A percentile compares a stretch with the other conserved stretches of the same genome.
These are phyloP conservation scores for Solanum neorickii DNA, from an alignment of 257 asterid species.

Conservation along the genomic window DNA sequence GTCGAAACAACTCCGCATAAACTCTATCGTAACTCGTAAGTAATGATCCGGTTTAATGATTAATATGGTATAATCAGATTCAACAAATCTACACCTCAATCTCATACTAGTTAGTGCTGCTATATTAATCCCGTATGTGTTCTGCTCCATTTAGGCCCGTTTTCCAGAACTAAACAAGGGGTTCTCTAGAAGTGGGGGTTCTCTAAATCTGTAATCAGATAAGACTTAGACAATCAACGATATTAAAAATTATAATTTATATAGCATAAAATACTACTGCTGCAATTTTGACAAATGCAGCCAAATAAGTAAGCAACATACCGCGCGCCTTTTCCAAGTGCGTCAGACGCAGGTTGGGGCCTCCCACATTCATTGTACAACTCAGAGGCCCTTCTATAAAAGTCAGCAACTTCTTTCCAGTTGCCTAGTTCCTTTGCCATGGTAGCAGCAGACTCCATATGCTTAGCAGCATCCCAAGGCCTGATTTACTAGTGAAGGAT, in stretches of 20 bases:
- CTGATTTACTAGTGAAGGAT: constrained; percentile 46
- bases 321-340: constrained; percentile 99
- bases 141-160: neutral
- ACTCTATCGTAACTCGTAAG: neutral
- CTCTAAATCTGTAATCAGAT: neutral
- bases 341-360: constrained; percentile 93
- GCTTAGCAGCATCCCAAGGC: constrained; percentile 99
- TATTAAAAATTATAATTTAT: neutral
- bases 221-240: neutral
- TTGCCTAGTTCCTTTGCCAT: constrained; percentile 67
- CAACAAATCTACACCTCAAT: neutral
- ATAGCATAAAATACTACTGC: neutral
- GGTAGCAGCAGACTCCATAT: constrained; percentile 92
- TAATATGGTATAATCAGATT: neutral
- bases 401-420: constrained; percentile 87
- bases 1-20: neutral
- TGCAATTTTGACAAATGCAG: neutral
- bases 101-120: neutral
- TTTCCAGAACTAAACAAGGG: neutral
- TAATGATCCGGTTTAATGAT: neutral
- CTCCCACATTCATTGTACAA: constrained; percentile 85
- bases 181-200: neutral
- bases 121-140: neutral
- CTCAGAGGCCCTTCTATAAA: constrained; percentile 79
- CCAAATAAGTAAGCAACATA: constrained; percentile 13